Evolutionary conservation across 2,329 filamentous ascomycete genomes (phyloP), one percentile per base, ranked within the genome.

Genomic region (Zopfia rhizophila): DNA sequence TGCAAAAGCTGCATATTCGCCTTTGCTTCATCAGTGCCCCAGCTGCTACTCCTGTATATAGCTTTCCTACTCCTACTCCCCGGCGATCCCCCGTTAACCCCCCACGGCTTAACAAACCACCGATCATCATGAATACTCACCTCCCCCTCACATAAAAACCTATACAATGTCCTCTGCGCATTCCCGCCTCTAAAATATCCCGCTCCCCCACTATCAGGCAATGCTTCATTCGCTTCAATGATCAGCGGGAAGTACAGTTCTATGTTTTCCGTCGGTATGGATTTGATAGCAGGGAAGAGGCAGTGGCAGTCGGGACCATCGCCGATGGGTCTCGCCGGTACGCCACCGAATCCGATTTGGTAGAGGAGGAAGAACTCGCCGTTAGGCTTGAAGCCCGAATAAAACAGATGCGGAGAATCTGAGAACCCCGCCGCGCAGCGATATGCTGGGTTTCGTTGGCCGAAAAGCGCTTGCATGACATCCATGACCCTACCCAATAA

Each of bases 221-320:
- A 64, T 4, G 74, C 73, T 50, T 79, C 73, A 45, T 79, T 79
- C 1, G 72, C 75, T 48, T 80, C 77, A 40, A 80, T 73, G 13
- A 75, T 70, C 8, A 79, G 66, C 2, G 76, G 77, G 51, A 75
- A 79, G 43, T 78, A 76, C 3, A 78, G 58, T 50, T 79, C 77
- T 31, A 77, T 75, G 36, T 70, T 76, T 55, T 80, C 78, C 0
- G 75, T 76, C 0, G 77, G 77, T 18, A 79, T 77, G 1, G 73
- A 76, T 49, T 79, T 80, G 62, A 80, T 79, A 2, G 75, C 75
- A 0, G 78, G 77, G 58, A 79, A 80, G 3, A 80, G 63, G 33
- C 77, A 79, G 53, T 80, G 77, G 45, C 77, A 79, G 51, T 80
- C 76, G 1, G 73, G 75, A 3, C 77, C 77, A 38, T 80, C 77